These are phyloP conservation scores for Ceratobasidium sp. DNA, from an alignment of 1,284 basidiomycete species.

Conservation along the genomic window DNA sequence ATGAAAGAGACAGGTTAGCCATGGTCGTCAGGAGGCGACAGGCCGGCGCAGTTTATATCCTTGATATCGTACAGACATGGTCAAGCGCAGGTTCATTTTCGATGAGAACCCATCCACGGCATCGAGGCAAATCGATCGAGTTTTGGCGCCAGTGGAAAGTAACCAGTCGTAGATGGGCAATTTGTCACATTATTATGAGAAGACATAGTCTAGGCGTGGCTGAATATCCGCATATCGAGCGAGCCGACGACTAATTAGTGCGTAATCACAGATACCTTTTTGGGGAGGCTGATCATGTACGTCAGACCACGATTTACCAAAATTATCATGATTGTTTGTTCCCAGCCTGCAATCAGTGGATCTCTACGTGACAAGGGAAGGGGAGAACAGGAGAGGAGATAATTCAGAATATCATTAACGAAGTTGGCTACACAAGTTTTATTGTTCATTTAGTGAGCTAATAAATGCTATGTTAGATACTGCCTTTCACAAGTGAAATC, in stretches of 20 bases:
- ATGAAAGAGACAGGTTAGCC: not conserved
- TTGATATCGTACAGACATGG: not conserved
- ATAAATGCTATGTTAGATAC: not conserved
- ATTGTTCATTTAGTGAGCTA: constrained; percentile 35
- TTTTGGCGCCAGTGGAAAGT: not conserved
- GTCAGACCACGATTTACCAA: no score
- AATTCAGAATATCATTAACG: constrained; percentile 39
- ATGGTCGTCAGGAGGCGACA: not conserved
- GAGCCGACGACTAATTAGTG: no score
- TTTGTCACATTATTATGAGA: no score
- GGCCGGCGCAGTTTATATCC: not conserved
- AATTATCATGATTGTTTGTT: no score
- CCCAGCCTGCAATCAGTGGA: no score
- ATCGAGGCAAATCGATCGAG: not conserved
- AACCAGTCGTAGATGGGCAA: no score
- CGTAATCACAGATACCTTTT: no score
- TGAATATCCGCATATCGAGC: no score
- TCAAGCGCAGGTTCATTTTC: not conserved
- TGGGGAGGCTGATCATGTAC: no score
- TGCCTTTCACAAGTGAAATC: not conserved
- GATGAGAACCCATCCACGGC: not conserved
- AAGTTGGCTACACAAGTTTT: constrained; percentile 41
- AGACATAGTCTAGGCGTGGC: no score
- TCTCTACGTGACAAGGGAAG: no score
- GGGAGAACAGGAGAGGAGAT: not conserved